phyloP scores from a whole-genome alignment of 768 basidiomycete species.

The Leccinum aurantiacum region DNA sequence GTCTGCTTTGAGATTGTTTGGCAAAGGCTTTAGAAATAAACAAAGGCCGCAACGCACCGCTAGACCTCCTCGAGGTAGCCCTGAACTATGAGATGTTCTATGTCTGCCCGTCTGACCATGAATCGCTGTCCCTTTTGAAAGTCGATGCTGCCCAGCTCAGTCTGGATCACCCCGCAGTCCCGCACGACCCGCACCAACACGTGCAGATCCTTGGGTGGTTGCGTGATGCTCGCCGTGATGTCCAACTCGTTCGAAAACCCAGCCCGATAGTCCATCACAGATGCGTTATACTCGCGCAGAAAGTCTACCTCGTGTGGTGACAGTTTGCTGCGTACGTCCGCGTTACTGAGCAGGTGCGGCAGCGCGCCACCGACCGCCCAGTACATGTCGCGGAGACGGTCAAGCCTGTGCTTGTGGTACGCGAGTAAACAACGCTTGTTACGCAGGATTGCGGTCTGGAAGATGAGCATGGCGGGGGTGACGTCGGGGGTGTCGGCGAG shows the following conservation, averaged over 20 bases:
- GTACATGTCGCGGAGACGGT: slow-evolving; percentile 82
- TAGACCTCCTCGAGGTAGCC: slow-evolving; percentile 89
- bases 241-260: slow-evolving; percentile 87
- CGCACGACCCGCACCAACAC: slow-evolving; percentile 82
- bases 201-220: slow-evolving; percentile 87
- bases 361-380: slow-evolving; percentile 88
- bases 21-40: slow-evolving; percentile 23
- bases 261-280: slow-evolving; percentile 79
- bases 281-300: slow-evolving; percentile 74
- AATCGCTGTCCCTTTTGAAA: slow-evolving; percentile 89
- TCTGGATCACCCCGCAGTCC: slow-evolving; percentile 91
- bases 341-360: slow-evolving; percentile 71
- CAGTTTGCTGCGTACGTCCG: slow-evolving; percentile 69
- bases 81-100: slow-evolving; percentile 92
- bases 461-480: slow-evolving; percentile 67
- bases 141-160: slow-evolving; percentile 87
- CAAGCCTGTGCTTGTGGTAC: slow-evolving; percentile 85
- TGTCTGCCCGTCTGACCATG: slow-evolving; percentile 82
- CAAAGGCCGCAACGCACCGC: slow-evolving; percentile 16
- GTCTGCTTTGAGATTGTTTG: slow-evolving; percentile 23
- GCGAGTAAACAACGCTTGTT: slow-evolving; percentile 97
- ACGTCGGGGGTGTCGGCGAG: slow-evolving; percentile 48
- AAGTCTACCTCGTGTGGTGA: slow-evolving; percentile 85
- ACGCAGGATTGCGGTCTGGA: slow-evolving; percentile 84
- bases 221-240: slow-evolving; percentile 76